These are phyloP conservation scores for Trichophyton verrucosum DNA, from an alignment of 2,329 filamentous ascomycete species.

Conservation along the genomic window DNA sequence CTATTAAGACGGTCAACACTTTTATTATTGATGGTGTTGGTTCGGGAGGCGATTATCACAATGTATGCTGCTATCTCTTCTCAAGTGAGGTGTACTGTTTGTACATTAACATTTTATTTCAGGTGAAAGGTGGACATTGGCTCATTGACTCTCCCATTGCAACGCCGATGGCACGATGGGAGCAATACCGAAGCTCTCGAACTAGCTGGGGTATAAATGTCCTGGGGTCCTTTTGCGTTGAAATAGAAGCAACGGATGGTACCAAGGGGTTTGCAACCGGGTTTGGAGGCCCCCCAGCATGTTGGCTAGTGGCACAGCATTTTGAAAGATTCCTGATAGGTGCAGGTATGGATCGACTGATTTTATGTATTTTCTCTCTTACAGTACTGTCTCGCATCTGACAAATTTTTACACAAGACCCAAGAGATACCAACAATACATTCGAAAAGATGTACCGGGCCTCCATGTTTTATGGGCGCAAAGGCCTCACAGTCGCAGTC, in stretches of 20 bases:
- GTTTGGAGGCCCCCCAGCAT: constrained; percentile 84
- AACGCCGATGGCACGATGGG: constrained; percentile 82
- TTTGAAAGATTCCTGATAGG: constrained; percentile 86
- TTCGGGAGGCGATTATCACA: constrained; percentile 58
- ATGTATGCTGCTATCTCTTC: constrained; percentile 51
- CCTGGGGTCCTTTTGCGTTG: constrained; percentile 78
- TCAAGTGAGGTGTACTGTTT: neutral
- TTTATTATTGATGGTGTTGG: constrained; percentile 37
- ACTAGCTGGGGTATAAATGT: constrained; percentile 96
- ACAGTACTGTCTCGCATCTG: neutral
- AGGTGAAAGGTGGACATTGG: constrained; percentile 50
- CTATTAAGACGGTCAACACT: constrained; percentile 35
- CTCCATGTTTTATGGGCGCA: constrained; percentile 93
- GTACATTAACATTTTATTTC: neutral
- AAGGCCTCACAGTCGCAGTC: constrained; percentile 76
- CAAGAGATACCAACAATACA: constrained; percentile 77
- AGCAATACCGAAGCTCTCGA: constrained; percentile 72
- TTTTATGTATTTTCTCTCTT: neutral
- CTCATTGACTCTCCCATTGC: constrained; percentile 85
- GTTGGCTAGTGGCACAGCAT: constrained; percentile 87
- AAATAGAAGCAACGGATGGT: constrained; percentile 78
- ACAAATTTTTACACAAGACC: constrained; percentile 43
- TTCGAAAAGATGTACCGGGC: constrained; percentile 96
- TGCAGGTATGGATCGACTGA: constrained; percentile 38
- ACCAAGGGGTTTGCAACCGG: constrained; percentile 91